Base-by-base conservation (phyloP, 352 stramenopile genomes). In the Thalassiosira mediterranea region DNA sequence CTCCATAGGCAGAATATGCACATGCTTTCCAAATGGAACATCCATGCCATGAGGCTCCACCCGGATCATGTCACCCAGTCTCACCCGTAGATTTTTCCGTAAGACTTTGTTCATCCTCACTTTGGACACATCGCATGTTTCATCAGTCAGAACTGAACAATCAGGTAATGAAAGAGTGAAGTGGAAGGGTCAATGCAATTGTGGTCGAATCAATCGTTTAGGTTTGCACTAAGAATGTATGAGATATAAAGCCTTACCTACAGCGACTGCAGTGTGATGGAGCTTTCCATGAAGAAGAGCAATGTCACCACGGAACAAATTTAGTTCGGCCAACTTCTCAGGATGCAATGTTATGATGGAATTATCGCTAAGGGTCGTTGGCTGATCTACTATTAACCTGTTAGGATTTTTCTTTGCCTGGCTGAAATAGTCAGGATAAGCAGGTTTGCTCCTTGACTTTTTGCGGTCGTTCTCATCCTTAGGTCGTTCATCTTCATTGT, bases 31-130 rank as follows among this genome's bases (percentile, higher is more conserved):
- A 84, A 98, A 98, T 23, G 96, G 95, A 53, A 98, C 94, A 73
- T 98, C 95, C 0, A 70, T 37, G 21, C 92, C 92, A 72, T 94
- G 97, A 32, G 95, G 94, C 60, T 92, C 91, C 31, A 99, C 91
- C 19, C 94, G 96, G 47, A 98, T 94, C 5, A 98, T 83, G 77
- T 99, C 96, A 29, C 96, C 96, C 29, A 98, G 92, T 31, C 95
- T 93, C 62, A 98, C 95, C 32, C 95, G 89, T 26, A 98, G 80
- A 83, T 99, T 99, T 88, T 98, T 98, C 31, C 96, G 93, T 65
- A 99, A 93, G 31, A 98, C 95, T 89, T 98, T 98, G 90, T 99
- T 99, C 94, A 99, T 98, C 56, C 94, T 93, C 21, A 99, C 94
- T 70, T 95, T 98, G 38, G 89, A 86, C 66, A 98, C 94, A 26